phyloP scores from a whole-genome alignment of 805 yeast species.

The Metschnikowia kunwiensis region DNA sequence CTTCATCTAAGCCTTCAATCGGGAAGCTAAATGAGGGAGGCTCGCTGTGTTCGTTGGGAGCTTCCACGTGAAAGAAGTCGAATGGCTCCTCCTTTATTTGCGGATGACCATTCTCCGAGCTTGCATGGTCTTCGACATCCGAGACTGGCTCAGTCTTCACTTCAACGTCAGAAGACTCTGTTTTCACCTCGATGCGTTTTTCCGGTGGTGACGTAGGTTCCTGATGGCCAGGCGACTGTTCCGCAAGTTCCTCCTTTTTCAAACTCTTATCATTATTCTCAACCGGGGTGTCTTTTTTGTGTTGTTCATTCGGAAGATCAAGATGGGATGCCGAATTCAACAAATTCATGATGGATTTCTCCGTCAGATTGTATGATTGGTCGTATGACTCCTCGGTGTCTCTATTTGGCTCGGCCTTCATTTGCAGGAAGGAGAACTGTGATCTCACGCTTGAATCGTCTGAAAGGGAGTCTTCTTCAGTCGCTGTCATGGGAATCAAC shows the following conservation, averaged over 20 bases:
- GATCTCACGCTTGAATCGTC: conserved; percentile 10
- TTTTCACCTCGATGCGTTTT: background rate
- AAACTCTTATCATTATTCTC: background rate
- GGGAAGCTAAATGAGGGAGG: too few relatives aligned
- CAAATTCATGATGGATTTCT: conserved; percentile 40
- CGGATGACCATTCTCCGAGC: too few relatives aligned
- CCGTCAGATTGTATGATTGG: conserved; percentile 35
- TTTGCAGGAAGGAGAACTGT: conserved; percentile 3
- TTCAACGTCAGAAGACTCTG: background rate
- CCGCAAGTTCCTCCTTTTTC: too few relatives aligned
- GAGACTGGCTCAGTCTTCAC: background rate
- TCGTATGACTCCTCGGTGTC: conserved; percentile 26
- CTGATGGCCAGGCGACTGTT: too few relatives aligned
- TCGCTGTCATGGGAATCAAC: conserved; percentile 25
- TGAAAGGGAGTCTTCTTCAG: conserved; percentile 13
- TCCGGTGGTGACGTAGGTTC: too few relatives aligned
- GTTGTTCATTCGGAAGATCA: conserved; percentile 8
- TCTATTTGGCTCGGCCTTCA: background rate
- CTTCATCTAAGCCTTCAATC: too few relatives aligned
- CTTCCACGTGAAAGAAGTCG: too few relatives aligned
- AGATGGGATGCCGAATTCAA: conserved; percentile 25
- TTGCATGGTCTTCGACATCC: conserved; percentile 3
- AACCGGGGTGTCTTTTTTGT: background rate
- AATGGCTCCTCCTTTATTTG: too few relatives aligned
- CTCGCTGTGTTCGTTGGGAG: too few relatives aligned